Evolutionary conservation across 495 filamentous ascomycete species (phyloP).

Genomic region (Thermochaetoides thermophila): DNA sequence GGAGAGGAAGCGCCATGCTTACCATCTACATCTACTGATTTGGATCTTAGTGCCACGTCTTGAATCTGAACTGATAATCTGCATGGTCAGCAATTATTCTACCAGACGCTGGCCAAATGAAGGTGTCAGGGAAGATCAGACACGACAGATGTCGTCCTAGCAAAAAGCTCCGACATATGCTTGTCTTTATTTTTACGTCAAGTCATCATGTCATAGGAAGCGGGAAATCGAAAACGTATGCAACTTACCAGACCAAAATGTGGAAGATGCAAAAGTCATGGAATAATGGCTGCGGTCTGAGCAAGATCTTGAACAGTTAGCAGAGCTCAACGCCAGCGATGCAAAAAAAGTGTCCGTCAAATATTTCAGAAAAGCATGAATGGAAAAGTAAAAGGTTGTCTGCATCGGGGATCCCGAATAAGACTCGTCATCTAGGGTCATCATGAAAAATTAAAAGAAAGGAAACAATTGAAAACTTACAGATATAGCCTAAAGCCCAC

Average conservation of each 20-base stretch:
- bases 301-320: too few species aligned
- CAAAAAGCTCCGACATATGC: constrained; percentile 75
- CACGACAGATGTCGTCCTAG: constrained; percentile 44
- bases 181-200: constrained; percentile 51
- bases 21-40: too few species aligned
- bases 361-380: constrained; percentile 60
- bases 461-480: too few species aligned
- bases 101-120: background rate
- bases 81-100: constrained; percentile 10
- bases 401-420: constrained; percentile 66
- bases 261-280: too few species aligned
- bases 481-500: too few species aligned
- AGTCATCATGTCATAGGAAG: constrained; percentile 50
- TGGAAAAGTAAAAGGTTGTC: constrained; percentile 58
- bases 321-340: background rate
- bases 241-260: constrained; percentile 9
- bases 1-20: constrained; percentile 6
- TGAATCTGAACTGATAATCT: too few species aligned
- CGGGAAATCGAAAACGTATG: background rate
- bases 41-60: too few species aligned
- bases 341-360: constrained; percentile 3
- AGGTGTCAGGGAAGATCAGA: constrained; percentile 25
- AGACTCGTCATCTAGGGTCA: constrained; percentile 84
- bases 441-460: too few species aligned
- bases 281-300: too few species aligned